phyloP scores from a whole-genome alignment of 2,329 filamentous ascomycete genomes.

The Ascochyta koolunga region DNA sequence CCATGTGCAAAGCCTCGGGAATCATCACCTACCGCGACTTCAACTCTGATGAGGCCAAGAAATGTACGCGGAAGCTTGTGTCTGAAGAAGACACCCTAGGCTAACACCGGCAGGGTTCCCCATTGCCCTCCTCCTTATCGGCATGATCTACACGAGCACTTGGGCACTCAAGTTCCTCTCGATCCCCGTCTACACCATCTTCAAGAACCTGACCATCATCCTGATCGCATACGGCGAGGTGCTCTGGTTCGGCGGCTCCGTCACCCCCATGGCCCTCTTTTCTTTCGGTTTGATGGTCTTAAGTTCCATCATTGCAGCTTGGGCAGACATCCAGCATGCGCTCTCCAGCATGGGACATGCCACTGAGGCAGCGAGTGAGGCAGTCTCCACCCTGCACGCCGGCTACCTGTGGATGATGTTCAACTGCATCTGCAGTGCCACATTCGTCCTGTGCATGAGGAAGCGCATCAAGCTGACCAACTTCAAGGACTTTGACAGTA shows the following conservation, averaged over 20 bases:
- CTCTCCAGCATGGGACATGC: conserved; percentile 65
- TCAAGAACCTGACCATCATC: conserved; percentile 99
- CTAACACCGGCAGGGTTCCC: conserved; percentile 76
- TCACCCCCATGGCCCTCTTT: conserved; percentile 84
- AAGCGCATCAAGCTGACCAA: conserved; percentile 99
- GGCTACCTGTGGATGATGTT: conserved; percentile 98
- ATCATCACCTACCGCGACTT: conserved; percentile 86
- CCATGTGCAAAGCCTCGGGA: conserved; percentile 78
- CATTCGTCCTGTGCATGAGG: conserved; percentile 90
- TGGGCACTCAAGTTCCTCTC: conserved; percentile 96
- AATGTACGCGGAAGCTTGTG: conserved; percentile 67
- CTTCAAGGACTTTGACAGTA: conserved; percentile 99
- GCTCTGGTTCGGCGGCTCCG: conserved; percentile 94
- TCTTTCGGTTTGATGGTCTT: conserved; percentile 97
- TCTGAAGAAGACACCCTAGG: not conserved
- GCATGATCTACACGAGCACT: conserved; percentile 98
- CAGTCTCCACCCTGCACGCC: conserved; percentile 87
- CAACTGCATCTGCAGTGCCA: conserved; percentile 93
- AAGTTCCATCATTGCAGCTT: conserved; percentile 91
- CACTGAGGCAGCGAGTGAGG: conserved; percentile 67
- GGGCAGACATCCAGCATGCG: conserved; percentile 93
- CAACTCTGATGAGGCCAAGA: conserved; percentile 85
- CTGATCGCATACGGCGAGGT: conserved; percentile 98
- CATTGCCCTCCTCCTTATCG: conserved; percentile 91
- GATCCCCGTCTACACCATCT: conserved; percentile 98